Conservation (phyloP, 257 asterid species). For the Capsicum chinense region DNA sequence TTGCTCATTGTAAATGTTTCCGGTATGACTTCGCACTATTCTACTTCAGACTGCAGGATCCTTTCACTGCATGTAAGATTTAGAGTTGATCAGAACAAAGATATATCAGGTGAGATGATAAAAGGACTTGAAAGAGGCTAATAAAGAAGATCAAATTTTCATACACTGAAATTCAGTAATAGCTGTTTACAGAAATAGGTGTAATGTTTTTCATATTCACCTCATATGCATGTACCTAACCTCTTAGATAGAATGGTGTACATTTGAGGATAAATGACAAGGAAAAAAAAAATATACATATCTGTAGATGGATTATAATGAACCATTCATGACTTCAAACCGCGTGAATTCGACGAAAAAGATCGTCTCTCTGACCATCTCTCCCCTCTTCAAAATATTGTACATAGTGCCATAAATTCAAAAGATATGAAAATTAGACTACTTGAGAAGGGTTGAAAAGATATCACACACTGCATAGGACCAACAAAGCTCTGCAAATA, state of each 20-base stretch:
- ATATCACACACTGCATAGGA: neutral
- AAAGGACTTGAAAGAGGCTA: conserved; percentile 18
- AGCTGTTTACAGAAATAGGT: neutral
- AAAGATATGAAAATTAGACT: conserved; percentile 1
- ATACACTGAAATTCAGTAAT: neutral
- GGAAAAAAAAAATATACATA: neutral
- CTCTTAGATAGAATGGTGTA: conserved; percentile 1
- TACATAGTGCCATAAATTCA: neutral
- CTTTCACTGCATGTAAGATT: neutral
- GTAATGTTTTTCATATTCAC: neutral
- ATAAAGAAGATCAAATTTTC: conserved; percentile 19
- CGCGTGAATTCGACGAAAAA: neutral
- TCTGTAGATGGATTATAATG: neutral
- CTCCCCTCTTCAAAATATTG: neutral
- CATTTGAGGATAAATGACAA: neutral
- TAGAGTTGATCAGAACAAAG: conserved; percentile 14
- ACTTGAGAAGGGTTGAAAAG: neutral
- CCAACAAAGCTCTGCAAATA: conserved; percentile 13
- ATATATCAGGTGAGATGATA: conserved; percentile 9
- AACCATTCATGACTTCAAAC: neutral
- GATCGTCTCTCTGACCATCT: neutral
- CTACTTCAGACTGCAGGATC: conserved; percentile 25
- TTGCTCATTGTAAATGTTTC: conserved; percentile 48
- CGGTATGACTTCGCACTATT: conserved; percentile 40
- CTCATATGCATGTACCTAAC: conserved; percentile 18